phyloP scores from a whole-genome alignment of 2,329 filamentous ascomycete species.

The Colletotrichum liriopes region DNA sequence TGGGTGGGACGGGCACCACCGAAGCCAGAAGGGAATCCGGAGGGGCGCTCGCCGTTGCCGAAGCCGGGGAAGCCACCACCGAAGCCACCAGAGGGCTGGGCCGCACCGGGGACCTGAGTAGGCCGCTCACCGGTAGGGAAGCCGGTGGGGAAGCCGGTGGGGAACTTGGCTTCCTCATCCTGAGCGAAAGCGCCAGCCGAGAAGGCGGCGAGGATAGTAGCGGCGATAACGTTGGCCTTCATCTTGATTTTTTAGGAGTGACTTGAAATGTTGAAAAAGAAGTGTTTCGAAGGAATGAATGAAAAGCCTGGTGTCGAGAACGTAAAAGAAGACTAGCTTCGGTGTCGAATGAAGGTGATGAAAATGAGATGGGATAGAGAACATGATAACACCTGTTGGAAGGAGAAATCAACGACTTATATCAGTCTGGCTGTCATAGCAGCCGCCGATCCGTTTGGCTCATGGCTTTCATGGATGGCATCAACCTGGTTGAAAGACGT shows the following conservation, averaged over 20 bases:
- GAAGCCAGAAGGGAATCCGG: conserved; percentile 14
- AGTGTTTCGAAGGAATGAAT: conserved; percentile 27
- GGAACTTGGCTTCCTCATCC: conserved; percentile 14
- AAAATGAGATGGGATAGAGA: conserved; percentile 1
- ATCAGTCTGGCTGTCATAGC: conserved; percentile 11
- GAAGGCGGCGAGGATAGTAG: conserved; percentile 39
- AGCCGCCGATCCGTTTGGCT: background rate
- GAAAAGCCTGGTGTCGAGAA: conserved; percentile 31
- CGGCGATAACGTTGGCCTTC: conserved; percentile 39
- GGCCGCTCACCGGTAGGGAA: background rate
- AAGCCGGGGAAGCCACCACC: too few species aligned
- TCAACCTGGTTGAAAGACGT: conserved; percentile 19
- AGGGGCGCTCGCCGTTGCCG: too few species aligned
- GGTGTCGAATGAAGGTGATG: conserved; percentile 37
- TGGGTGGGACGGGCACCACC: conserved; percentile 13
- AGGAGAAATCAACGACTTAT: conserved; percentile 25
- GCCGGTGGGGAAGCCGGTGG: conserved; percentile 25
- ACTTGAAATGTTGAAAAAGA: conserved; percentile 1
- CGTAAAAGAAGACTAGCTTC: conserved; percentile 42
- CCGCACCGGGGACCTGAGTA: too few species aligned
- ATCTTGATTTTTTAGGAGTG: conserved; percentile 22
- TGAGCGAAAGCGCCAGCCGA: conserved; percentile 32
- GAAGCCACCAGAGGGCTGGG: too few species aligned
- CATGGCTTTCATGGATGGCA: conserved; percentile 25
- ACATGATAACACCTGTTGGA: background rate